phyloP scores from a whole-genome alignment of 208 protist species.

The Crithidia sp. region DNA sequence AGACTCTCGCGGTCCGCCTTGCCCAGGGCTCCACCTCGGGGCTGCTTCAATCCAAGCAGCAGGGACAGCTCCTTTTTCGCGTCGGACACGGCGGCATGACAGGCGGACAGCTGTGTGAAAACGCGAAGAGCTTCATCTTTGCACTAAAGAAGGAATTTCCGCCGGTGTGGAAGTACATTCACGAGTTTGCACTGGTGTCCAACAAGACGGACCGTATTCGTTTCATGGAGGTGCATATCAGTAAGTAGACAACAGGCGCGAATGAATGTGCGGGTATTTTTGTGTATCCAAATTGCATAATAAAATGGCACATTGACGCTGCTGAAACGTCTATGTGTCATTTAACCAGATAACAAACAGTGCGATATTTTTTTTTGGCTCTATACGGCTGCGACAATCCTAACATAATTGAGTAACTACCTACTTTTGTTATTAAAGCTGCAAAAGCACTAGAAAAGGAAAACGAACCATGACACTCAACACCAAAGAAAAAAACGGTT shows the following conservation, averaged over 20 bases:
- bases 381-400: too few relatives aligned
- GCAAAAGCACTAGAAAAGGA: too few relatives aligned
- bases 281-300: not conserved
- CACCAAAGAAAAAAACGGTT: too few relatives aligned
- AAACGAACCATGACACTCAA: too few relatives aligned
- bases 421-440: too few relatives aligned
- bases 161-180: constrained; percentile 78
- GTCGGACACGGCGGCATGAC: constrained; percentile 88
- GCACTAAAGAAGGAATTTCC: constrained; percentile 81
- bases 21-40: constrained; percentile 60
- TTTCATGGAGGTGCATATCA: constrained; percentile 88
- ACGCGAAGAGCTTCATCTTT: constrained; percentile 82
- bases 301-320: not conserved
- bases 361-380: too few relatives aligned
- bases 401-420: too few relatives aligned
- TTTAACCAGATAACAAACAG: too few relatives aligned
- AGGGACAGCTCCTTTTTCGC: constrained; percentile 70
- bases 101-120: constrained; percentile 84
- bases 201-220: constrained; percentile 83
- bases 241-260: constrained; percentile 10
- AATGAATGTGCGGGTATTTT: not conserved
- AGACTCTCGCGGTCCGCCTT: constrained; percentile 66
- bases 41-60: constrained; percentile 36
- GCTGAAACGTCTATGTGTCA: too few relatives aligned
- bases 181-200: constrained; percentile 79